Evolutionary conservation across 179 eudicot genomes (phyloP).

Genomic region (Corrigiola litoralis): DNA sequence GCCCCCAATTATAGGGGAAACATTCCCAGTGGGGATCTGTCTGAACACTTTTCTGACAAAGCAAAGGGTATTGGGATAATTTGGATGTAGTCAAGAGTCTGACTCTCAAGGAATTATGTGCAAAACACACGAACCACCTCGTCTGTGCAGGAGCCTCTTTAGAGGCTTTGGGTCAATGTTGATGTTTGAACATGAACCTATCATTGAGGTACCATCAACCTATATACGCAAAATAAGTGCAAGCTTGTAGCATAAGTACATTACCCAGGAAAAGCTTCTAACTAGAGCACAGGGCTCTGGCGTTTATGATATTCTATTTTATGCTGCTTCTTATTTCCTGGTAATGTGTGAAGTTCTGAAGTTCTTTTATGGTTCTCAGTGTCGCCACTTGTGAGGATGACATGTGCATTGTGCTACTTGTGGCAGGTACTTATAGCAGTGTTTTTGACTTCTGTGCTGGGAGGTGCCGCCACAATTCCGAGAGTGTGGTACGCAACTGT

Average conservation of each 20-base stretch:
- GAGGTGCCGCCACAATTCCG: slow-evolving; percentile 96
- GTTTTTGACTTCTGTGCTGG: slow-evolving; percentile 94
- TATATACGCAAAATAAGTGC: background rate
- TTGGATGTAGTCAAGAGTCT: background rate
- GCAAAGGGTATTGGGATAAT: background rate
- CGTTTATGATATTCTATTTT: background rate
- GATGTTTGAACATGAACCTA: too few species aligned
- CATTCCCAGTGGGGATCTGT: too few species aligned
- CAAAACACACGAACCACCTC: too few species aligned
- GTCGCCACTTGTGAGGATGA: slow-evolving; percentile 5
- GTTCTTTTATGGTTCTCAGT: background rate
- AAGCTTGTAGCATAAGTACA: background rate
- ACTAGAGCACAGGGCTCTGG: background rate
- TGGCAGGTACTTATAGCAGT: slow-evolving; percentile 71
- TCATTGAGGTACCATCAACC: background rate
- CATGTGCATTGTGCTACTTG: slow-evolving; percentile 11
- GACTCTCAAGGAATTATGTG: too few species aligned
- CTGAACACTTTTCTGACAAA: too few species aligned
- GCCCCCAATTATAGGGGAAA: too few species aligned
- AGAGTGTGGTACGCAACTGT: slow-evolving; percentile 67
- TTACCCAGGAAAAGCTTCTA: background rate
- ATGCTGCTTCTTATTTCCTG: background rate
- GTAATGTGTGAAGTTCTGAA: background rate
- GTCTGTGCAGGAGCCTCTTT: too few species aligned
- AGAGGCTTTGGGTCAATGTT: too few species aligned